A percentile compares a stretch with the other conserved stretches of the same genome.
These are phyloP conservation scores for Kodamaea restingae DNA, from an alignment of 805 yeast species.

Conservation along the genomic window DNA sequence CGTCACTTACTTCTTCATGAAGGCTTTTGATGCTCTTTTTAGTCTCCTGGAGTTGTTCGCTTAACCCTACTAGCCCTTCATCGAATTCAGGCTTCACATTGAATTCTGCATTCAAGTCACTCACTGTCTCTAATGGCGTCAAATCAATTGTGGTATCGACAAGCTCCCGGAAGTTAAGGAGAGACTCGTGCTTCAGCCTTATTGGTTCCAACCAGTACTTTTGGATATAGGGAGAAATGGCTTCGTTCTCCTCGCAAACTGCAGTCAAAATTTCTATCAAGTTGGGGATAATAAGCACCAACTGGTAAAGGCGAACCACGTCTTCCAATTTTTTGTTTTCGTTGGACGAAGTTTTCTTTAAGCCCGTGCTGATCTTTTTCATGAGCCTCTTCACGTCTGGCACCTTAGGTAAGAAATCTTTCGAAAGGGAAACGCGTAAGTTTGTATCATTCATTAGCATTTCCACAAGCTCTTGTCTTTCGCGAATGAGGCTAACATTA, in stretches of 20 bases:
- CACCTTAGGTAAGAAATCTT: constrained; percentile 61
- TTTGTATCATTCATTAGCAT: constrained; percentile 66
- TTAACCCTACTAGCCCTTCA: constrained; percentile 61
- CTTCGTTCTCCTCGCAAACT: constrained; percentile 34
- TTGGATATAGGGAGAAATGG: constrained; percentile 36
- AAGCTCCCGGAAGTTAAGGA: constrained; percentile 71
- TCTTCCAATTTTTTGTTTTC: constrained; percentile 73
- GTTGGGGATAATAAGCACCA: constrained; percentile 68
- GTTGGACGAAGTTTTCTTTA: constrained; percentile 26
- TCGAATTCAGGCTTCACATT: constrained; percentile 89
- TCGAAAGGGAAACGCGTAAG: constrained; percentile 60
- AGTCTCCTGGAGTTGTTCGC: constrained; percentile 51
- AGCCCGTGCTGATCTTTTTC: constrained; percentile 51
- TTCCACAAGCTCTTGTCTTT: constrained; percentile 75
- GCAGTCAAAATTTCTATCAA: constrained; percentile 50
- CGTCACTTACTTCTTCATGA: constrained; percentile 66
- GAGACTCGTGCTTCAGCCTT: constrained; percentile 42
- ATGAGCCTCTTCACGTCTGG: constrained; percentile 81
- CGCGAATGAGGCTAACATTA: constrained; percentile 50
- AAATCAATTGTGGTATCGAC: constrained; percentile 92
- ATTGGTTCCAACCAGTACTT: constrained; percentile 59
- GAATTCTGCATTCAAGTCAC: constrained; percentile 56
- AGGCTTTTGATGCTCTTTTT: constrained; percentile 52
- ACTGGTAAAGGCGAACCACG: constrained; percentile 82
- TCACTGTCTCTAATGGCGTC: constrained; percentile 63